A percentile compares a stretch with the other conserved stretches of the same genome.
phyloP scores from a whole-genome alignment of 2,329 filamentous ascomycete genomes.

The Coniochaeta prunicola region DNA sequence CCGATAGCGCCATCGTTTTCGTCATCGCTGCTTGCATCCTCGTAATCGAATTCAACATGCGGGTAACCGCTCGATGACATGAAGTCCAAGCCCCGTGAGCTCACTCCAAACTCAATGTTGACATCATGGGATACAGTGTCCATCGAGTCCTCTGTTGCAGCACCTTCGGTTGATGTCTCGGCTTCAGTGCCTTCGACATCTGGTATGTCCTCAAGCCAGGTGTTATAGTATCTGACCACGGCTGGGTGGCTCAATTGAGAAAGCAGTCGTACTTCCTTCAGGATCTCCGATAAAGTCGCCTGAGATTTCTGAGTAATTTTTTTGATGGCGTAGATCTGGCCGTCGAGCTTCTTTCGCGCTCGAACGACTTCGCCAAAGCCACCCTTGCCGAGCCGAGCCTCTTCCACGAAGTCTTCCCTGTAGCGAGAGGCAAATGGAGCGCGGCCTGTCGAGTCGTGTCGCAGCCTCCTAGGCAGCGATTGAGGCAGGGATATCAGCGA shows the following conservation, averaged over 20 bases:
- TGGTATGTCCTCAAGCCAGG: conserved; percentile 76
- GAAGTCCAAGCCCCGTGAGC: conserved; percentile 80
- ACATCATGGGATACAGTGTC: conserved; percentile 27
- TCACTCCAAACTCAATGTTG: conserved; percentile 57
- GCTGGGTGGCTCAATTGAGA: conserved; percentile 88
- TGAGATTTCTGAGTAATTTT: conserved; percentile 83
- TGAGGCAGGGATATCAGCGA: conserved; percentile 34
- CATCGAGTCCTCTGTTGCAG: conserved; percentile 26
- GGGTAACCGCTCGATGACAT: conserved; percentile 80
- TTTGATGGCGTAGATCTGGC: conserved; percentile 91
- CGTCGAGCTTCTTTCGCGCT: conserved; percentile 88
- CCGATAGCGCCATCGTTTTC: conserved; percentile 37
- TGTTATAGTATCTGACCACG: conserved; percentile 85
- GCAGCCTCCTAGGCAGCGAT: conserved; percentile 39
- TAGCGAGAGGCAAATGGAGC: conserved; percentile 63
- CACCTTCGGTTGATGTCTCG: conserved; percentile 44
- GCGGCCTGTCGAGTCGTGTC: conserved; percentile 55
- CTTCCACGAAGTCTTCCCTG: conserved; percentile 81
- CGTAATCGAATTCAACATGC: conserved; percentile 69
- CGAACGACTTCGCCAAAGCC: conserved; percentile 97
- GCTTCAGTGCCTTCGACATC: conserved; percentile 48
- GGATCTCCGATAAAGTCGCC: conserved; percentile 70
- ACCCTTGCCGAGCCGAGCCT: conserved; percentile 82
- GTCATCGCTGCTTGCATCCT: conserved; percentile 26
- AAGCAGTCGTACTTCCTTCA: conserved; percentile 80